Conservation (phyloP, 768 basidiomycete species). For the Leucosporidium yakuticum region DNA sequence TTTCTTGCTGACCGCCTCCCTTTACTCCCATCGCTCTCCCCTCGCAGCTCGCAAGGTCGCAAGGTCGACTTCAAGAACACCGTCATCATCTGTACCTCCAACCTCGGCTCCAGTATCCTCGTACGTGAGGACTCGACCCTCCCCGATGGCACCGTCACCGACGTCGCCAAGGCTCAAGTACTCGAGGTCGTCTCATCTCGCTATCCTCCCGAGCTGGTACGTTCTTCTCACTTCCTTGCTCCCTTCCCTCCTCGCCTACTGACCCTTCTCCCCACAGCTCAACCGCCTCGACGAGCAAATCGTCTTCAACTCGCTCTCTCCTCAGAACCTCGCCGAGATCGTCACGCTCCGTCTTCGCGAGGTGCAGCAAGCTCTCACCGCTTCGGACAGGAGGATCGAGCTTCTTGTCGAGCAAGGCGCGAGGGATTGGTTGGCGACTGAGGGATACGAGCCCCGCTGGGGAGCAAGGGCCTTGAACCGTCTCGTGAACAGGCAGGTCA, state of each 20-base stretch:
- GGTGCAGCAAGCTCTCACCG: slow-evolving; percentile 68
- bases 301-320: slow-evolving; percentile 69
- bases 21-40: too few species aligned
- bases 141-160: slow-evolving; percentile 24
- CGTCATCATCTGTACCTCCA: slow-evolving; percentile 41
- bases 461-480: slow-evolving; percentile 88
- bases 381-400: slow-evolving; percentile 59
- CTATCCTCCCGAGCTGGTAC: slow-evolving; percentile 46
- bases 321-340: slow-evolving; percentile 68
- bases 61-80: slow-evolving; percentile 46
- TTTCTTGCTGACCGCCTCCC: too few species aligned
- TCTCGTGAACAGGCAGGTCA: slow-evolving; percentile 56
- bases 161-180: slow-evolving; percentile 47
- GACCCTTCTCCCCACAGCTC: slow-evolving; percentile 59
- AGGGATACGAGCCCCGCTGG: slow-evolving; percentile 72
- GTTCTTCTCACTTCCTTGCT: background rate
- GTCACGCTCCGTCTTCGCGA: slow-evolving; percentile 84
- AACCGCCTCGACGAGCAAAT: slow-evolving; percentile 30
- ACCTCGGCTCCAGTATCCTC: slow-evolving; percentile 46
- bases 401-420: slow-evolving; percentile 67
- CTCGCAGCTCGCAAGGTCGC: slow-evolving; percentile 41
- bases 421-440: slow-evolving; percentile 62
- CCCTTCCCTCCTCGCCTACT: background rate
- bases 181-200: slow-evolving; percentile 43
- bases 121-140: background rate